Evolutionary conservation across 1,284 basidiomycete species (phyloP).

Genomic region (Cystobasidium sp.): DNA sequence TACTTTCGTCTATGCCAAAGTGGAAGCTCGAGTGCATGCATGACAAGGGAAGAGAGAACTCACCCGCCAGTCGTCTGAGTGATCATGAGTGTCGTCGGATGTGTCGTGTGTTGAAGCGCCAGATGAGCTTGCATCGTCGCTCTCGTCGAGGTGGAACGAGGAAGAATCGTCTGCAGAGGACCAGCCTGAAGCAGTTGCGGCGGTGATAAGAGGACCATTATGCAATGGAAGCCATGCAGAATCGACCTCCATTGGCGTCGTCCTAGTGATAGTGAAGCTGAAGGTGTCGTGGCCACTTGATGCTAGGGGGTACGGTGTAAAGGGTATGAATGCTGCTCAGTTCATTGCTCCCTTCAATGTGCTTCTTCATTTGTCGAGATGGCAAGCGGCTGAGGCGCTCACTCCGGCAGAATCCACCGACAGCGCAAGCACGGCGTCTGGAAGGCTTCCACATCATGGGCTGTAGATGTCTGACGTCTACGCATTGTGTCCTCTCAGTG

Average conservation of each 20-base stretch:
- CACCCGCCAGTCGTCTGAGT: slow-evolving; percentile 13
- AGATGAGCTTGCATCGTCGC: slow-evolving; percentile 14
- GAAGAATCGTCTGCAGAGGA: not conserved
- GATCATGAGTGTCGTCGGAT: slow-evolving; percentile 4
- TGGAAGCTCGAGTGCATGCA: not conserved
- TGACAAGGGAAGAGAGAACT: not conserved
- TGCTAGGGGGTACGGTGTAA: no score
- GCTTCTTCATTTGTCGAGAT: not conserved
- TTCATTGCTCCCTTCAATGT: not conserved
- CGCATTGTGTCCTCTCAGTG: no score
- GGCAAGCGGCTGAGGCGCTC: not conserved
- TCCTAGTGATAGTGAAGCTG: no score
- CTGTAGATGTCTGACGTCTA: no score
- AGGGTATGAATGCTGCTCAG: not conserved
- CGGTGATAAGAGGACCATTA: not conserved
- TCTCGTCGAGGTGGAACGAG: not conserved
- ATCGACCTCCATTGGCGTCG: no score
- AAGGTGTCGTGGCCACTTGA: no score
- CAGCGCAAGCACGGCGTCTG: no score
- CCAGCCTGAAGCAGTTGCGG: not conserved
- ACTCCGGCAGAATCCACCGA: no score
- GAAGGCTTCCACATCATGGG: no score
- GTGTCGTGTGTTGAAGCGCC: slow-evolving; percentile 5
- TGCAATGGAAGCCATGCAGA: no score
- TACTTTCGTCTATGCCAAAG: not conserved